These are phyloP conservation scores for Yamadazyma oceani DNA, from an alignment of 1,139 yeast genomes.

Conservation along the genomic window DNA sequence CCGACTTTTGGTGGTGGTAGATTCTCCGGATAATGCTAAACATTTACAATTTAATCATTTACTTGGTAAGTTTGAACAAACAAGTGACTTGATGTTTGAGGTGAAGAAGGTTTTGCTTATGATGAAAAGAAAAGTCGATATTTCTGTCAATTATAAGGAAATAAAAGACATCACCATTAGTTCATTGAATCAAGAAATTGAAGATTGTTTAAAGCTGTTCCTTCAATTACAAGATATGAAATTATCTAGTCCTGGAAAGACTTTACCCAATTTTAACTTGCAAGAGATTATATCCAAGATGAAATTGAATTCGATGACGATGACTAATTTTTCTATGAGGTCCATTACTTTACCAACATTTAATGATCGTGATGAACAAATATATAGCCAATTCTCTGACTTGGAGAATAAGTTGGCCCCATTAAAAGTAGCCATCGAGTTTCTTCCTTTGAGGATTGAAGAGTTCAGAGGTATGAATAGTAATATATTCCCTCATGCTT, in stretches of 20 bases:
- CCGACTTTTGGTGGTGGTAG: slow-evolving; percentile 32
- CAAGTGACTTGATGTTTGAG: slow-evolving; percentile 41
- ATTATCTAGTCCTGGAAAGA: slow-evolving; percentile 42
- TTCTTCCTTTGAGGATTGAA: slow-evolving; percentile 56
- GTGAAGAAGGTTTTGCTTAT: slow-evolving; percentile 37
- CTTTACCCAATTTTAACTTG: slow-evolving; percentile 39
- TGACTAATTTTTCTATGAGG: slow-evolving; percentile 17
- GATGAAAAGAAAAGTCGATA: slow-evolving; percentile 47
- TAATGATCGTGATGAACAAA: slow-evolving; percentile 26
- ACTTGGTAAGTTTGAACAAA: slow-evolving; percentile 29
- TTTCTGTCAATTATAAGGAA: slow-evolving; percentile 60
- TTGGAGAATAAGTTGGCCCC: slow-evolving; percentile 46
- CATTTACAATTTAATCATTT: slow-evolving; percentile 16
- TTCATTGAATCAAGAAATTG: slow-evolving; percentile 52
- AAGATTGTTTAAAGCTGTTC: slow-evolving; percentile 41
- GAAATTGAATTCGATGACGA: slow-evolving; percentile 28
- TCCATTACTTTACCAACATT: slow-evolving; percentile 34
- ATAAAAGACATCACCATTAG: slow-evolving; percentile 51
- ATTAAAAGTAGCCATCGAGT: slow-evolving; percentile 56
- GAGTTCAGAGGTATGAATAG: slow-evolving; percentile 33
- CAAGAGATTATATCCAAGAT: slow-evolving; percentile 43
- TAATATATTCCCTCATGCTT: slow-evolving; percentile 28
- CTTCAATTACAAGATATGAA: slow-evolving; percentile 40
- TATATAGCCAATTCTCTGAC: slow-evolving; percentile 30
- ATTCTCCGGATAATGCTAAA: slow-evolving; percentile 22